Percentiles rank a stretch among this genome's conserved stretches.
Conservation (phyloP, 192 early-diverging fungal genomes). For the Cetraspora pellucida region DNA sequence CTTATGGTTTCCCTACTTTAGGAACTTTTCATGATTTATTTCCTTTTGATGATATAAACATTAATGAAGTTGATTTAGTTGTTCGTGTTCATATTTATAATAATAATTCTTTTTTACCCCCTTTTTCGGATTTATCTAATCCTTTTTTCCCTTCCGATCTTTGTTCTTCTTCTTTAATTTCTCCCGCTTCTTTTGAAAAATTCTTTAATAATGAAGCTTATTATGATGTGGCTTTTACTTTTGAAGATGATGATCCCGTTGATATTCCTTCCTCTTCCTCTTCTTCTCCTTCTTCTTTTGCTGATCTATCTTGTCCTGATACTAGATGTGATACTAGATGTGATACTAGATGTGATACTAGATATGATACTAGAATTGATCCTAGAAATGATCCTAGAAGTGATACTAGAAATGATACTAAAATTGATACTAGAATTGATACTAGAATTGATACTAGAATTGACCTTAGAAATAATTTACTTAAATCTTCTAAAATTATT, state of each 20-base stretch:
- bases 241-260: background rate
- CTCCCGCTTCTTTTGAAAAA: slow-evolving; percentile 15
- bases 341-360: too few species aligned
- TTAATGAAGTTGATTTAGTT: background rate
- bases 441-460: too few species aligned
- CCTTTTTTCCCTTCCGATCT: background rate
- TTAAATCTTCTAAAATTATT: background rate
- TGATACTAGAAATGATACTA: too few species aligned
- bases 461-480: too few species aligned
- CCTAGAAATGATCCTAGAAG: too few species aligned
- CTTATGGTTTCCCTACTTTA: background rate
- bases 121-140: background rate
- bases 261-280: too few species aligned
- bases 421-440: too few species aligned
- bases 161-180: background rate
- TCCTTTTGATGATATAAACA: background rate
- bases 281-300: too few species aligned
- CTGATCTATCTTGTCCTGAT: background rate
- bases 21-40: slow-evolving; percentile 4
- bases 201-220: slow-evolving; percentile 22
- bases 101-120: background rate
- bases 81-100: slow-evolving; percentile 1
- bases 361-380: too few species aligned
- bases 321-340: too few species aligned
- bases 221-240: slow-evolving; percentile 26